phyloP scores from a whole-genome alignment of 495 filamentous ascomycete species.

The Geoglossum glabrum region DNA sequence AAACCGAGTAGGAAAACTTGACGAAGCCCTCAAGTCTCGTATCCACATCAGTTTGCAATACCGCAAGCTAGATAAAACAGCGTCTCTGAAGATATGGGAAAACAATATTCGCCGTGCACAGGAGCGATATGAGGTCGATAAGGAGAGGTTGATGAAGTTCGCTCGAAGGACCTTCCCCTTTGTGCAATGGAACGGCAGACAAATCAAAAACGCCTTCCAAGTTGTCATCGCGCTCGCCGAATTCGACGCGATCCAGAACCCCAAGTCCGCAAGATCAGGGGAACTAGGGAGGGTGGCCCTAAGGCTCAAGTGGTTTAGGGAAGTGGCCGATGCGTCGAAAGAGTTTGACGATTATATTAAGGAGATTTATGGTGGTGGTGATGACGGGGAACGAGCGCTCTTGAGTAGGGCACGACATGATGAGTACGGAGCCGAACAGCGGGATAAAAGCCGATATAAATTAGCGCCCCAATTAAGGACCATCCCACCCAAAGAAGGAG shows the following conservation, averaged over 20 bases:
- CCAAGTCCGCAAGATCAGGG: neutral
- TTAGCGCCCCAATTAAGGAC: neutral
- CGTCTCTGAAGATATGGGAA: neutral
- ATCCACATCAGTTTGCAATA: no score
- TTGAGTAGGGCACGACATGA: neutral
- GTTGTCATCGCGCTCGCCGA: slow-evolving; percentile 10
- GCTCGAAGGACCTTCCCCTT: neutral
- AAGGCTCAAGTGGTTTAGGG: neutral
- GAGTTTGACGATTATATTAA: neutral
- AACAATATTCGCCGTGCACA: slow-evolving; percentile 1
- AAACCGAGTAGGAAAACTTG: neutral
- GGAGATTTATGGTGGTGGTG: neutral
- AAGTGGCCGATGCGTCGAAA: neutral
- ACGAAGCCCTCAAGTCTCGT: no score
- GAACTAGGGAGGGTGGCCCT: neutral
- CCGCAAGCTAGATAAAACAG: no score
- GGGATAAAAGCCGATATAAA: no score
- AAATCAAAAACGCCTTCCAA: slow-evolving; percentile 14
- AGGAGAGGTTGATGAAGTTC: slow-evolving; percentile 1
- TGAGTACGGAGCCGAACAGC: neutral
- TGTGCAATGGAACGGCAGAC: slow-evolving; percentile 10
- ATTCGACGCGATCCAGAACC: slow-evolving; percentile 3
- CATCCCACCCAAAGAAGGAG: neutral
- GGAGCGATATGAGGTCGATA: neutral
- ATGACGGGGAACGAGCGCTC: neutral